phyloP scores from a whole-genome alignment of 1,284 basidiomycete genomes.

The Ustilago xerochloae region DNA sequence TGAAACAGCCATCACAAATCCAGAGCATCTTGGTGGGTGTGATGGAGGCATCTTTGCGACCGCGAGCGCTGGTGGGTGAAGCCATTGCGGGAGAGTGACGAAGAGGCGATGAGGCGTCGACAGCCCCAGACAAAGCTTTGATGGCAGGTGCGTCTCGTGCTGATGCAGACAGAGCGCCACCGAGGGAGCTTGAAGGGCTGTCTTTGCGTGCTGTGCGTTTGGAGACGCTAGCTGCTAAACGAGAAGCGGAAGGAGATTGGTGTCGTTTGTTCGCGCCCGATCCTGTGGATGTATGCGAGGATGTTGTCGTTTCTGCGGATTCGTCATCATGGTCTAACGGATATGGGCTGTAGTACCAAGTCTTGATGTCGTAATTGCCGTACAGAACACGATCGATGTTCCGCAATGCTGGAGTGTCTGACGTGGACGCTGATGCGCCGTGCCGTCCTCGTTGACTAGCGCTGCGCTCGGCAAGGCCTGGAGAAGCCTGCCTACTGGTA shows the following conservation, averaged over 20 bases:
- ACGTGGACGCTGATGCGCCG: neutral
- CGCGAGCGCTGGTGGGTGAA: neutral
- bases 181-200: conserved; percentile 11
- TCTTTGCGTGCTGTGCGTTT: conserved; percentile 19
- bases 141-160: conserved; percentile 23
- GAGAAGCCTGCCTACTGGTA: conserved; percentile 33
- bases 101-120: neutral
- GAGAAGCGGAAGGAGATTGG: conserved; percentile 20
- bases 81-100: conserved; percentile 16
- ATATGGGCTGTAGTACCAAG: conserved; percentile 68
- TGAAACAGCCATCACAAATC: conserved; percentile 94
- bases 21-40: conserved; percentile 56
- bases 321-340: conserved; percentile 59
- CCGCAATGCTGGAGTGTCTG: conserved; percentile 28
- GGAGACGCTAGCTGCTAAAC: neutral
- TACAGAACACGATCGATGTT: conserved; percentile 62
- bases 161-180: conserved; percentile 25
- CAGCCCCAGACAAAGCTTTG: conserved; percentile 18
- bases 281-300: neutral
- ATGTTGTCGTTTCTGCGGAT: neutral
- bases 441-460: conserved; percentile 14
- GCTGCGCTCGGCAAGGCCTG: conserved; percentile 15
- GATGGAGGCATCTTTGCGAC: conserved; percentile 9
- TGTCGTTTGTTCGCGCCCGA: conserved; percentile 10
- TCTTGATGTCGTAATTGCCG: conserved; percentile 65